Conservation (phyloP, 2,329 filamentous ascomycete species). For the Aspergillus unguis region DNA sequence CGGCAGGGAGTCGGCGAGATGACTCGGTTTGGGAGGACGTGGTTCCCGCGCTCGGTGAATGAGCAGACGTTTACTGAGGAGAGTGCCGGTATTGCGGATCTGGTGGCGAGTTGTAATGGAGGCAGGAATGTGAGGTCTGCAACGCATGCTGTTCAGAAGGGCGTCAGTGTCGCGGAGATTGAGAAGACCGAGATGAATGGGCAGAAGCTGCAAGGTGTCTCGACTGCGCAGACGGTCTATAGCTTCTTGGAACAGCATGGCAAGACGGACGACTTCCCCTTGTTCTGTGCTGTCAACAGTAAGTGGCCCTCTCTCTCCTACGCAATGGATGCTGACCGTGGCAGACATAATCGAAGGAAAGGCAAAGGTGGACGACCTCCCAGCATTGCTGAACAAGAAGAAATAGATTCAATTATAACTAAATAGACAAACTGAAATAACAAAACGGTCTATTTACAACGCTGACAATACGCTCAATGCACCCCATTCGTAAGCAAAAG, state of each 20-base stretch:
- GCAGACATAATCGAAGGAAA: not conserved
- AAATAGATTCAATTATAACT: not conserved
- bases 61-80: constrained; percentile 19
- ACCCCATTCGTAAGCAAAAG: not conserved
- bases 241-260: constrained; percentile 15
- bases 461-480: no score
- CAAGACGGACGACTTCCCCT: constrained; percentile 13
- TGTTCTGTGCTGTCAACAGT: constrained; percentile 15
- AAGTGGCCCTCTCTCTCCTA: not conserved
- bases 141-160: constrained; percentile 16
- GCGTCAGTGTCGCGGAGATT: constrained; percentile 17
- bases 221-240: constrained; percentile 14
- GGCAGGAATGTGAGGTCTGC: constrained; percentile 19
- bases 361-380: constrained; percentile 1
- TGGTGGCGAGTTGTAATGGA: constrained; percentile 16
- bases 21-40: constrained; percentile 71
- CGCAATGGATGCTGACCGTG: not conserved
- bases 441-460: not conserved
- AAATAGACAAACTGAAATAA: not conserved
- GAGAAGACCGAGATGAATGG: constrained; percentile 19
- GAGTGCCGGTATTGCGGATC: constrained; percentile 24
- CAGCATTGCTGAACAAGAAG: not conserved
- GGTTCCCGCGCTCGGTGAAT: constrained; percentile 18
- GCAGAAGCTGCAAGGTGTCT: constrained; percentile 18
- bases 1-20: constrained; percentile 87